A percentile compares a stretch with the other conserved stretches of the same genome.
phyloP scores from a whole-genome alignment of 768 basidiomycete species.

The Trametes maxima region DNA sequence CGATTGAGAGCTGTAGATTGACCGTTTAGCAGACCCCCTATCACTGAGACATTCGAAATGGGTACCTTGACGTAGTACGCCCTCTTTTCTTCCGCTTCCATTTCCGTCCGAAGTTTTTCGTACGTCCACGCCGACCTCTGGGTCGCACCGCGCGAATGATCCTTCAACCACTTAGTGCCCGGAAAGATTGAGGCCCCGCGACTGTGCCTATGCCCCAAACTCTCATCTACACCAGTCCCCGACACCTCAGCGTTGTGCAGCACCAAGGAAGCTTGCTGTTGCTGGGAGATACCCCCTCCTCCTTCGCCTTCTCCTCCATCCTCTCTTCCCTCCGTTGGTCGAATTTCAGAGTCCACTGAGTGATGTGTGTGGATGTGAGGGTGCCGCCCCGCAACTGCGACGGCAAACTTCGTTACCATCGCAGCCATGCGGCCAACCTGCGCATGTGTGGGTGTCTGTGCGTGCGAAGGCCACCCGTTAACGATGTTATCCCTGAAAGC shows the following conservation, averaged over 20 bases:
- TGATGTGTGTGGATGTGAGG: conserved; percentile 3
- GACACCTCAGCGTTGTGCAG: too few species aligned
- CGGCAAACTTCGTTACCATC: conserved; percentile 53
- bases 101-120: conserved; percentile 22
- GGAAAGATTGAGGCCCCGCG: background rate
- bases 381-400: conserved; percentile 39
- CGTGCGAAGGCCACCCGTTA: conserved; percentile 27
- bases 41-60: background rate
- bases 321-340: background rate
- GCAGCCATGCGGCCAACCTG: conserved; percentile 59
- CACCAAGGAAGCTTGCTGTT: too few species aligned
- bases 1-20: conserved; percentile 43
- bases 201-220: background rate
- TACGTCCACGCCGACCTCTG: conserved; percentile 17
- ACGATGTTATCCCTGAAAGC: conserved; percentile 16
- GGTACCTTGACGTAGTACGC: conserved; percentile 59
- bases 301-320: background rate
- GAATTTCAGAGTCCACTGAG: background rate
- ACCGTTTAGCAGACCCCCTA: background rate
- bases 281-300: too few species aligned
- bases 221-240: background rate
- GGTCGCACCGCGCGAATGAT: conserved; percentile 15
- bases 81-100: conserved; percentile 45
- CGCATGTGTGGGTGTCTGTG: conserved; percentile 51
- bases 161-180: conserved; percentile 24